These are phyloP conservation scores for Abelmoschus esculentus DNA, from an alignment of 345 rosid genomes.

Conservation along the genomic window DNA sequence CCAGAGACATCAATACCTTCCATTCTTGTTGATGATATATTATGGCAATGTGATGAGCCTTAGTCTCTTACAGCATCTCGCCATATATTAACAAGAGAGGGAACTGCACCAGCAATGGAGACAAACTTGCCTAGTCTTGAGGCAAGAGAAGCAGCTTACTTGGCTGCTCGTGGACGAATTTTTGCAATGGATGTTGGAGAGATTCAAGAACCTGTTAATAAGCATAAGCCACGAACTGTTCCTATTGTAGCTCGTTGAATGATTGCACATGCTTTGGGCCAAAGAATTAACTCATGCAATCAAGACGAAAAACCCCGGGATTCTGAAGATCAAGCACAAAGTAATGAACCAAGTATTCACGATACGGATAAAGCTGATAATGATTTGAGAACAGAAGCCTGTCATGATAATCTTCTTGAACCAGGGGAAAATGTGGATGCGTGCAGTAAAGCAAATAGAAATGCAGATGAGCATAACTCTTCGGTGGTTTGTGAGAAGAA, in stretches of 20 bases:
- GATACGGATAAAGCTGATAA: conserved; percentile 7
- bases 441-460: conserved; percentile 13
- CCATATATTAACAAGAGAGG: conserved; percentile 44
- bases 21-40: conserved; percentile 60
- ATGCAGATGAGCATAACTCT: neutral
- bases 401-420: conserved; percentile 4
- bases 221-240: conserved; percentile 33
- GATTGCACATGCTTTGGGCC: conserved; percentile 77
- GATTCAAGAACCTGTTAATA: conserved; percentile 25
- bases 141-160: conserved; percentile 61
- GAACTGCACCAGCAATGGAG: conserved; percentile 32
- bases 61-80: conserved; percentile 22
- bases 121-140: conserved; percentile 29
- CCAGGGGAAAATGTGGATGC: conserved; percentile 8
- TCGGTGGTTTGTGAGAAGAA: conserved; percentile 20
- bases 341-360: conserved; percentile 6
- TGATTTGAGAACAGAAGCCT: conserved; percentile 16
- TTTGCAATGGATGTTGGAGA: conserved; percentile 38
- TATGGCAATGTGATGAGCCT: conserved; percentile 35
- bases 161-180: conserved; percentile 57
- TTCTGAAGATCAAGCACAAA: conserved; percentile 11
- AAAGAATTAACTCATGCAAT: conserved; percentile 18
- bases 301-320: conserved; percentile 15
- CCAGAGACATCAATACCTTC: conserved; percentile 39
- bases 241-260: conserved; percentile 64